phyloP scores from a whole-genome alignment of 768 basidiomycete species.

The Daedaleopsis nitida region DNA sequence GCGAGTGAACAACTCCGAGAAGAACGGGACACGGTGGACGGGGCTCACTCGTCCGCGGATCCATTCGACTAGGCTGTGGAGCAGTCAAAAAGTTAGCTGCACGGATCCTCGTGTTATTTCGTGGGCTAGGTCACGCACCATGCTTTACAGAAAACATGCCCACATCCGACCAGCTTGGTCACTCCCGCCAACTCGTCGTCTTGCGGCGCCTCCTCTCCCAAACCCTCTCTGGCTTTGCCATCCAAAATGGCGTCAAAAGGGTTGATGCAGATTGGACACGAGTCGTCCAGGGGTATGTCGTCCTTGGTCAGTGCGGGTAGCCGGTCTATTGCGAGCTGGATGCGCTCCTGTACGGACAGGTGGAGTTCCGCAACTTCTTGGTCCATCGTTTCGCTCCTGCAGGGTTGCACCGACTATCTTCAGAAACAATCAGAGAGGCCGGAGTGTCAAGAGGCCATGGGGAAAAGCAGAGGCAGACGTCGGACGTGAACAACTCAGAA shows the following conservation, averaged over 20 bases:
- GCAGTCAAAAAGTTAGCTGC: not conserved
- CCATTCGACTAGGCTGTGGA: constrained; percentile 63
- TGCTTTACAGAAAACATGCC: constrained; percentile 67
- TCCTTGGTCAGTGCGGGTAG: constrained; percentile 46
- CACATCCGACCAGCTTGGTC: constrained; percentile 60
- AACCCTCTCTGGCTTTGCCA: constrained; percentile 18
- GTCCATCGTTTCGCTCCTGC: not conserved
- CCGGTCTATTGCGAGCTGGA: constrained; percentile 41
- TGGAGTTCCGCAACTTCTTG: constrained; percentile 12
- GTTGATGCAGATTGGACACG: constrained; percentile 67
- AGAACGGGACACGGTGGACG: constrained; percentile 4
- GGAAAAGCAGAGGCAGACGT: not conserved
- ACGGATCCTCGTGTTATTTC: not conserved
- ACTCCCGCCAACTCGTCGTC: constrained; percentile 38
- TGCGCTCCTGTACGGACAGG: constrained; percentile 29
- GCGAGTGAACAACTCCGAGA: not conserved
- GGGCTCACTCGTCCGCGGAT: constrained; percentile 53
- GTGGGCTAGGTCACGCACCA: constrained; percentile 45
- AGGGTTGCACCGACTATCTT: not conserved
- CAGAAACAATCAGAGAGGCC: not conserved
- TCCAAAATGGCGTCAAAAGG: constrained; percentile 45
- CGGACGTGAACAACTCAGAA: not conserved
- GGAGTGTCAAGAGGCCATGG: not conserved
- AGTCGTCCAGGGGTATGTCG: constrained; percentile 49
- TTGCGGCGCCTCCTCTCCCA: constrained; percentile 13